Percentiles rank a stretch among this genome's conserved stretches.
These are phyloP conservation scores for Inga laurina DNA, from an alignment of 306 rosid genomes.

Conservation along the genomic window DNA sequence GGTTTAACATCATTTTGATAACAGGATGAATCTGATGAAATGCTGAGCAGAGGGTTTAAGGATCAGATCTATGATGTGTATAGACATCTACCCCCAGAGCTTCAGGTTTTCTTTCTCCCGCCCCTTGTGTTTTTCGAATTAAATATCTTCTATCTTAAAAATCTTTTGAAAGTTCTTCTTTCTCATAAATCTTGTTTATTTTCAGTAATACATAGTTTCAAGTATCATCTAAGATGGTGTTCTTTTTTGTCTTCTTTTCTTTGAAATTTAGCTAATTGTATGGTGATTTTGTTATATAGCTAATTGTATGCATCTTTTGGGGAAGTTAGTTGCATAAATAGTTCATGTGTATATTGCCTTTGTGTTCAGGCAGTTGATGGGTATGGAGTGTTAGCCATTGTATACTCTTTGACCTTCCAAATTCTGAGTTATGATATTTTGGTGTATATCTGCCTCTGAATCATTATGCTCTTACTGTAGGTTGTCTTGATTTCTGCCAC, in stretches of 20 bases:
- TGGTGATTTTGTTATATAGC: not conserved
- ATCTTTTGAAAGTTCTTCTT: constrained; percentile 1
- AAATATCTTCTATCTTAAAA: not conserved
- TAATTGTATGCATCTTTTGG: not conserved
- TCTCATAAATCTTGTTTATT: not conserved
- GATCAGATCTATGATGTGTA: constrained; percentile 98
- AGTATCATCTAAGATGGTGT: not conserved
- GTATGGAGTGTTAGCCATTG: not conserved
- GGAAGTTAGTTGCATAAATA: not conserved
- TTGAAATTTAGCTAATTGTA: not conserved
- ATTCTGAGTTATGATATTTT: constrained; percentile 1
- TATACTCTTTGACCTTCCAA: not conserved
- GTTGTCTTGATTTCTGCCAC: constrained; percentile 97
- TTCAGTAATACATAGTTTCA: not conserved
- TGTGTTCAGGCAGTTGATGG: constrained; percentile 3
- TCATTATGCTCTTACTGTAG: constrained; percentile 42
- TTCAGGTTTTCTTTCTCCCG: constrained; percentile 70
- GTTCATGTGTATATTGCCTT: not conserved
- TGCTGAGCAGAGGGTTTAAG: constrained; percentile 99
- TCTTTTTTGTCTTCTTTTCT: not conserved
- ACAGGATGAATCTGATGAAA: constrained; percentile 99
- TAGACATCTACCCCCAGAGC: constrained; percentile 97
- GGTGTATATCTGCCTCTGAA: constrained; percentile 21
- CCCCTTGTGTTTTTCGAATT: not conserved
- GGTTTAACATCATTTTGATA: not conserved